phyloP scores from a whole-genome alignment of 2,329 filamentous ascomycete species.

The Cadophora sp. region DNA sequence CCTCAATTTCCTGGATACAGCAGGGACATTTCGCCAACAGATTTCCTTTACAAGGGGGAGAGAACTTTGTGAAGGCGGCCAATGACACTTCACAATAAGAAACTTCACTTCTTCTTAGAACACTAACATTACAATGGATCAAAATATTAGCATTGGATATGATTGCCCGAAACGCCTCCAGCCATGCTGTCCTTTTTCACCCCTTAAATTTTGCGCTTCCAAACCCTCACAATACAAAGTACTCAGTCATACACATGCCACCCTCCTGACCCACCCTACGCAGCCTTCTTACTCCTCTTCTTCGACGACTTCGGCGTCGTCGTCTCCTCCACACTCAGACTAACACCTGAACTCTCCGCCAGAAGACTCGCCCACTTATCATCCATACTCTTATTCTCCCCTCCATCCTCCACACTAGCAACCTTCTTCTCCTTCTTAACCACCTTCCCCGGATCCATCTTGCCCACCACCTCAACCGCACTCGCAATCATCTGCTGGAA shows the following conservation, averaged over 20 bases:
- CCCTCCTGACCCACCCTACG: background rate
- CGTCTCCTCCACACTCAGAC: slow-evolving; percentile 28
- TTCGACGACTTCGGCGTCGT: slow-evolving; percentile 34
- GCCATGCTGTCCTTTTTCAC: slow-evolving; percentile 18
- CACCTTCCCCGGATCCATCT: slow-evolving; percentile 67
- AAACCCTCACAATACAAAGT: background rate
- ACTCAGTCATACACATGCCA: background rate
- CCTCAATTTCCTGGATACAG: no score
- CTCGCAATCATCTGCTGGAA: slow-evolving; percentile 81
- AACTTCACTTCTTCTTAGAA: background rate
- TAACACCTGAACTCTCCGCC: slow-evolving; percentile 41
- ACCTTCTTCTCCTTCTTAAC: slow-evolving; percentile 42
- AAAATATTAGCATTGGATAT: background rate
- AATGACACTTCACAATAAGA: no score
- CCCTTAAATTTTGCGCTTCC: slow-evolving; percentile 17
- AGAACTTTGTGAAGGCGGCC: no score
- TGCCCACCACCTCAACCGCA: slow-evolving; percentile 70
- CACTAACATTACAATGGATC: background rate
- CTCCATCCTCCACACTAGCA: slow-evolving; percentile 25
- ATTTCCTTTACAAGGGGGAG: no score
- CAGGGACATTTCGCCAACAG: no score
- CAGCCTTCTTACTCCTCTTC: slow-evolving; percentile 43
- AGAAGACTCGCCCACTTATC: slow-evolving; percentile 43
- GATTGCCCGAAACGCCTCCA: slow-evolving; percentile 11
- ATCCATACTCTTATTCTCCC: slow-evolving; percentile 39